Evolutionary conservation across 2,329 filamentous ascomycete species (phyloP).

Genomic region (Aspergillus aculeatus): DNA sequence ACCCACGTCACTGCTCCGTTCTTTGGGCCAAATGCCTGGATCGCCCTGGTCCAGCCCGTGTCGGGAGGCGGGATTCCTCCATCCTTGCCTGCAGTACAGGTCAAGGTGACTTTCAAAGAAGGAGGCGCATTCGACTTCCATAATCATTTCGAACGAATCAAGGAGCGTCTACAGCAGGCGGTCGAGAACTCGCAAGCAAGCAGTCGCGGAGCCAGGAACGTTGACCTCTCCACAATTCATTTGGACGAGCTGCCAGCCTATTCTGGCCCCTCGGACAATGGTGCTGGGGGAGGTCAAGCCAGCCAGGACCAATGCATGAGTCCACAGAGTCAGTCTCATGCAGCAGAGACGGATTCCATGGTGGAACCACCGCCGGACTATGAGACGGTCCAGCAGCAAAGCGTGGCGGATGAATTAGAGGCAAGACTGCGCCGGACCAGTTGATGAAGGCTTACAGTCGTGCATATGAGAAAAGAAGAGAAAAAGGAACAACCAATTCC

Average conservation of each 20-base stretch:
- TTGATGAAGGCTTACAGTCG: conserved; percentile 15
- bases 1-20: conserved; percentile 83
- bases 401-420: conserved; percentile 72
- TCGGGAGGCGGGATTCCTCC: conserved; percentile 78
- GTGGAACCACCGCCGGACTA: conserved; percentile 85
- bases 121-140: conserved; percentile 94
- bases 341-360: conserved; percentile 37
- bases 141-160: conserved; percentile 75
- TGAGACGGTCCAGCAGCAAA: conserved; percentile 83
- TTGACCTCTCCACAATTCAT: conserved; percentile 65
- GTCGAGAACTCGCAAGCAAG: conserved; percentile 56
- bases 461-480: background rate
- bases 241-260: conserved; percentile 88
- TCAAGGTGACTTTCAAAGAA: conserved; percentile 88
- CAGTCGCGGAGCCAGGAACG: conserved; percentile 44
- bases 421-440: conserved; percentile 46
- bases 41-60: conserved; percentile 74
- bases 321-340: conserved; percentile 21
- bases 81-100: conserved; percentile 68
- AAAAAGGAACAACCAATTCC: background rate
- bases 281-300: conserved; percentile 4
- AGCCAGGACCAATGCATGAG: conserved; percentile 11
- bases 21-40: conserved; percentile 92
- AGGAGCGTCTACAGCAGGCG: conserved; percentile 77
- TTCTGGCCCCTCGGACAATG: conserved; percentile 57